Percentiles rank a stretch among this genome's conserved stretches.
phyloP scores from a whole-genome alignment of 345 rosid species.

The Rubroshorea leprosula region DNA sequence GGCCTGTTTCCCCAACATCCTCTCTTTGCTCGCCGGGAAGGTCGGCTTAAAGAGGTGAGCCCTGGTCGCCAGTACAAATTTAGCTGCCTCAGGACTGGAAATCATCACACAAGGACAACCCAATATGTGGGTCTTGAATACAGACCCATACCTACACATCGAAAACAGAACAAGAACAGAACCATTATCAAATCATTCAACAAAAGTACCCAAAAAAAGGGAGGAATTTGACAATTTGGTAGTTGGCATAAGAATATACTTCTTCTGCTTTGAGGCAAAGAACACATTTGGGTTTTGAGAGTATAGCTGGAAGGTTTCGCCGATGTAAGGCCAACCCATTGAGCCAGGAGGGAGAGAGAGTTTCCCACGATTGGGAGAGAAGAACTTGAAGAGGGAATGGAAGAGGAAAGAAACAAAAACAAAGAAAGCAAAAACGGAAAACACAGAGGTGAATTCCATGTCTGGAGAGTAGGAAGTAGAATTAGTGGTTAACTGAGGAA shows the following conservation, averaged over 20 bases:
- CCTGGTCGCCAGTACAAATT: constrained; percentile 58
- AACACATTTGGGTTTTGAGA: constrained; percentile 85
- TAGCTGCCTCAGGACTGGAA: constrained; percentile 79
- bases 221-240: background rate
- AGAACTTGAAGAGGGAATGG: constrained; percentile 24
- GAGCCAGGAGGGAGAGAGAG: constrained; percentile 86
- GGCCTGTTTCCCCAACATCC: constrained; percentile 78
- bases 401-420: constrained; percentile 30
- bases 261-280: constrained; percentile 59
- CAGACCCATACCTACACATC: constrained; percentile 54
- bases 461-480: background rate
- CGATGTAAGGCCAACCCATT: constrained; percentile 79
- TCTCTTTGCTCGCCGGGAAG: constrained; percentile 84
- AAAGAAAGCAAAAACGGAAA: constrained; percentile 16
- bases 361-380: constrained; percentile 13
- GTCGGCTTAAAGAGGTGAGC: constrained; percentile 83
- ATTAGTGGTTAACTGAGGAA: background rate
- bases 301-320: constrained; percentile 83
- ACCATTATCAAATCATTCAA: background rate
- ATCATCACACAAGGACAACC: constrained; percentile 92
- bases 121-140: constrained; percentile 75
- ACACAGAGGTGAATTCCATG: constrained; percentile 31
- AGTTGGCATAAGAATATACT: constrained; percentile 24
- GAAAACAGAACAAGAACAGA: too few species aligned
- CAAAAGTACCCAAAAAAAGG: background rate